phyloP scores from a whole-genome alignment of 1,284 basidiomycete genomes.

The Hypsizygus ulmarius region DNA sequence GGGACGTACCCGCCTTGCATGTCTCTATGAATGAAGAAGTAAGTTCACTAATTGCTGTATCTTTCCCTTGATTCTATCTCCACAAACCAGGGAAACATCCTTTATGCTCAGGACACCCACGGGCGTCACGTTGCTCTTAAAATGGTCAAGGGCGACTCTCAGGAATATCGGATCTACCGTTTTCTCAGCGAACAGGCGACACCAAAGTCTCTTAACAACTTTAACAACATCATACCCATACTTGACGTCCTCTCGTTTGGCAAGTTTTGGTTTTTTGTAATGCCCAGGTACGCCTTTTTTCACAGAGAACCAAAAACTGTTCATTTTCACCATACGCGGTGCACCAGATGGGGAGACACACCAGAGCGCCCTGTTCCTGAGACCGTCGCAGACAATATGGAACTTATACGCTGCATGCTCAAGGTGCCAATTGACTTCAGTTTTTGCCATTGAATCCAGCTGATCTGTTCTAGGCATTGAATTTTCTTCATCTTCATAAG shows the following conservation, averaged over 20 bases:
- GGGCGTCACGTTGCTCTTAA: slow-evolving; percentile 22
- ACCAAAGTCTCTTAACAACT: background rate
- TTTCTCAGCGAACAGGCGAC: slow-evolving; percentile 8
- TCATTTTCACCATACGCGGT: background rate
- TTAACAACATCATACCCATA: slow-evolving; percentile 15
- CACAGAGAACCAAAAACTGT: background rate
- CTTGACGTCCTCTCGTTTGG: slow-evolving; percentile 17
- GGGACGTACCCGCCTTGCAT: too few relatives aligned
- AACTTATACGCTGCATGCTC: slow-evolving; percentile 1
- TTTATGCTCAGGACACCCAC: slow-evolving; percentile 20
- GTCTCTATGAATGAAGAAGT: background rate
- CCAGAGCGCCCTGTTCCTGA: background rate
- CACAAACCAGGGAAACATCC: background rate
- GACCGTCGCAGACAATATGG: background rate
- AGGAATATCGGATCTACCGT: slow-evolving; percentile 17
- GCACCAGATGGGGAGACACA: slow-evolving; percentile 1
- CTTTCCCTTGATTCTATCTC: background rate
- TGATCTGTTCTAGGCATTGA: slow-evolving; percentile 12
- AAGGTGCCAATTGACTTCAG: background rate
- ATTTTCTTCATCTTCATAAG: slow-evolving; percentile 20
- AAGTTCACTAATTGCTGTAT: background rate
- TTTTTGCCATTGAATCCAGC: background rate
- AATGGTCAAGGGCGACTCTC: slow-evolving; percentile 9
- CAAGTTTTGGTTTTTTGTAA: slow-evolving; percentile 21
- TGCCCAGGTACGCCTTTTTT: slow-evolving; percentile 20